These are phyloP conservation scores for Digitaria exilis DNA, from an alignment of 202 grass and related monocot species.

Conservation along the genomic window DNA sequence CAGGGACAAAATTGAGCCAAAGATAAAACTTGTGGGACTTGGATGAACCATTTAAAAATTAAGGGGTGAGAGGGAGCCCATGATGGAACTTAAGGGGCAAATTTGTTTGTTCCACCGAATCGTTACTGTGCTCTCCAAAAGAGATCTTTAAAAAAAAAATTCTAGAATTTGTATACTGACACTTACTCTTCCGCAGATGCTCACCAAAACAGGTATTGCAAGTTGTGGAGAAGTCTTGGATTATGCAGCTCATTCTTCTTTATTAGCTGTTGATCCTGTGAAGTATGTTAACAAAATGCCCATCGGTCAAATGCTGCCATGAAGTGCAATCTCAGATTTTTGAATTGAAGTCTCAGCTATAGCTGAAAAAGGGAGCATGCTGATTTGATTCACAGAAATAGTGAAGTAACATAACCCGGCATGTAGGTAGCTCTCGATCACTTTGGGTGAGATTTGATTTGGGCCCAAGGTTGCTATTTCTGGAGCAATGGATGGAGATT, in stretches of 20 bases:
- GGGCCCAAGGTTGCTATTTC: slow-evolving; percentile 48
- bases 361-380: slow-evolving; percentile 41
- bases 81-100: neutral
- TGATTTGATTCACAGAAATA: slow-evolving; percentile 56
- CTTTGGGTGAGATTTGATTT: slow-evolving; percentile 59
- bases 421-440: slow-evolving; percentile 47
- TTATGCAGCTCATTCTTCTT: slow-evolving; percentile 67
- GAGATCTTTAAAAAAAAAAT: neutral
- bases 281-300: slow-evolving; percentile 58
- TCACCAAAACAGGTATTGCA: slow-evolving; percentile 50
- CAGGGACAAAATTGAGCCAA: neutral
- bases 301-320: slow-evolving; percentile 46
- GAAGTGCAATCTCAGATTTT: slow-evolving; percentile 47
- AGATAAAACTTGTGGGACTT: neutral
- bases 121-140: neutral
- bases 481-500: slow-evolving; percentile 52
- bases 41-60: neutral
- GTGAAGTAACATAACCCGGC: slow-evolving; percentile 64
- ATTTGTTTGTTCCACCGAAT: neutral
- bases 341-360: slow-evolving; percentile 46
- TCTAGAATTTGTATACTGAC: neutral
- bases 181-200: slow-evolving; percentile 36
- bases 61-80: neutral
- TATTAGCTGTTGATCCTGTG: slow-evolving; percentile 51
- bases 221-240: slow-evolving; percentile 61